Evolutionary conservation across 2,329 filamentous ascomycete species (phyloP), one percentile per base, ranked within the genome.

Genomic region (Phyllosticta paracitricarpa): DNA sequence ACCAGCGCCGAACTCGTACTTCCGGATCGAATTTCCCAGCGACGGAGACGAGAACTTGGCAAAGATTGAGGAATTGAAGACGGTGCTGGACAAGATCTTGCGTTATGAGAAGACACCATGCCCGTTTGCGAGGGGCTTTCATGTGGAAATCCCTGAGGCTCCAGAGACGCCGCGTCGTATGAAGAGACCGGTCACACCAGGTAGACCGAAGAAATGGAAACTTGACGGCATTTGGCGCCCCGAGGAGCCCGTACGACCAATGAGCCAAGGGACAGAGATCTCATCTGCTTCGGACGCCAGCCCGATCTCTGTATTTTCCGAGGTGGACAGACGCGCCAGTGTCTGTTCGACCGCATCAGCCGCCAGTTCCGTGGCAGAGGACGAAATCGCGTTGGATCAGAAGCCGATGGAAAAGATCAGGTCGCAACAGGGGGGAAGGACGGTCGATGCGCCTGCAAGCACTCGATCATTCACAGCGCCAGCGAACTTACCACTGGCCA

Each of bases 71-170:
- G 80, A 85, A 40, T 78, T 96, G 65, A 89, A 89, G 68, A 77
- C 78, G 10, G 86, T 90, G 8, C 75, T 96, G 28, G 82, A 81
- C 59, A 84, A 85, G 64, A 84, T 96, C 14, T 78, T 96, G 54
- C 86, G 88, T 65, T 96, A 94, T 69, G 92, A 97, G 73, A 89
- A 89, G 69, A 96, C 92, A 0, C 83, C 86, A 54, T 96, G 91
- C 72, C 92, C 92, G 0, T 96, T 97, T 72, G 82, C 86, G 68
- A 82, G 91, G 63, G 82, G 82, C 2, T 95, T 95, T 67, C 86
- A 84, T 0, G 85, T 93, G 10, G 82, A 87, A 57, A 76, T 94
- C 19, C 89, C 89, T 0, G 85, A 89, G 67, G 79, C 82, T 61
- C 85, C 86, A 10, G 79, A 82, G 65, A 35, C 60, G 8, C 83